These are phyloP conservation scores for Domatiomyces catenatus DNA, from an alignment of 2,329 filamentous ascomycete genomes.

Conservation along the genomic window DNA sequence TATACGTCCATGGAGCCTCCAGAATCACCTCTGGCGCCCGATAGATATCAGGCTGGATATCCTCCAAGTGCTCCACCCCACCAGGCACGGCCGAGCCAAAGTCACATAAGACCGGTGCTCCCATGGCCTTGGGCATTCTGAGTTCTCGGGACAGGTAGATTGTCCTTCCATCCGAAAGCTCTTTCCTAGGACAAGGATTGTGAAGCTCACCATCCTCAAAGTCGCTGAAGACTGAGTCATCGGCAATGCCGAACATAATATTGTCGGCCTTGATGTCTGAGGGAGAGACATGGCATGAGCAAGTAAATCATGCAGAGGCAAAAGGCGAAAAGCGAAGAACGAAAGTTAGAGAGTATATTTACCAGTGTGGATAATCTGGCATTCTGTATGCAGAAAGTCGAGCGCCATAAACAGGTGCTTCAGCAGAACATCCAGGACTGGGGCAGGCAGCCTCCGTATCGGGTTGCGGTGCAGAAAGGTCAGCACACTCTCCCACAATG, in stretches of 20 bases:
- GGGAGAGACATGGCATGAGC: background rate
- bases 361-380: constrained; percentile 34
- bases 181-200: constrained; percentile 30
- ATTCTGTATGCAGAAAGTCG: constrained; percentile 29
- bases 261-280: constrained; percentile 34
- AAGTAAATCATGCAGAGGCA: constrained; percentile 8
- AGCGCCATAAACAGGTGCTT: background rate
- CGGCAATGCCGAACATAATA: constrained; percentile 30
- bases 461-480: background rate
- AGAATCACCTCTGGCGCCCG: constrained; percentile 34
- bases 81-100: constrained; percentile 33
- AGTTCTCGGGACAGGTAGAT: constrained; percentile 30
- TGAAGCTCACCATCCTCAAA: constrained; percentile 29
- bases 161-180: constrained; percentile 22
- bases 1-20: constrained; percentile 30
- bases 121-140: constrained; percentile 19
- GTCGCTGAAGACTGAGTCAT: constrained; percentile 26
- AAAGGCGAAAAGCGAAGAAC: background rate
- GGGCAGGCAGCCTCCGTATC: background rate
- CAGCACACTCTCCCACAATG: background rate
- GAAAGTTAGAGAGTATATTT: constrained; percentile 6
- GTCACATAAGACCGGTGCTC: constrained; percentile 32
- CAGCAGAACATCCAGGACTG: background rate
- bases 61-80: constrained; percentile 20
- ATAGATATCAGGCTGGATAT: constrained; percentile 23